phyloP scores from a whole-genome alignment of 2,329 filamentous ascomycete genomes.

The Cercospora canescens region DNA sequence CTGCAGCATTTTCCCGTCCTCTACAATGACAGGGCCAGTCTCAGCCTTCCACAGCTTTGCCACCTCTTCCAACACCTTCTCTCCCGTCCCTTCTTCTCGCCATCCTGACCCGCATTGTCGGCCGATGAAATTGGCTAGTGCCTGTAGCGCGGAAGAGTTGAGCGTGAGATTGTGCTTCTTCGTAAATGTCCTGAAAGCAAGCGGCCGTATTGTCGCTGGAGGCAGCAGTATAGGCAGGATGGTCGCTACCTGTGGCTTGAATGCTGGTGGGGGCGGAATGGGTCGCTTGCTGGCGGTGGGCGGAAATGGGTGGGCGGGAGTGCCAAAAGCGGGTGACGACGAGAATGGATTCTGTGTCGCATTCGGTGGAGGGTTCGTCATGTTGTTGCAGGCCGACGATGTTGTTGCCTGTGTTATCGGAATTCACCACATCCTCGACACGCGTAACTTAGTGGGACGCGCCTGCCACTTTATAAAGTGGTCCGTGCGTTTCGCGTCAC shows the following conservation, averaged over 20 bases:
- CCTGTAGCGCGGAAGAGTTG: slow-evolving; percentile 80
- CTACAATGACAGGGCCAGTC: slow-evolving; percentile 86
- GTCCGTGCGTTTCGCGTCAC: slow-evolving; percentile 5
- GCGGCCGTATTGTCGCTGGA: slow-evolving; percentile 78
- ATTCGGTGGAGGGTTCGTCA: slow-evolving; percentile 18
- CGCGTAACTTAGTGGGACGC: slow-evolving; percentile 6
- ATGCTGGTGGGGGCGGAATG: slow-evolving; percentile 49
- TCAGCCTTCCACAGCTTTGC: slow-evolving; percentile 89
- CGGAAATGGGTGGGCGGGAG: slow-evolving; percentile 73
- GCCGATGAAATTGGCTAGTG: slow-evolving; percentile 85
- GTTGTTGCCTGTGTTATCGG: not conserved
- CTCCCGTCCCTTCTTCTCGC: slow-evolving; percentile 91
- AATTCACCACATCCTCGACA: not conserved
- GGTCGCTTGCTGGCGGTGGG: slow-evolving; percentile 37
- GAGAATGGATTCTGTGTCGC: slow-evolving; percentile 53
- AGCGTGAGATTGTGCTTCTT: slow-evolving; percentile 96
- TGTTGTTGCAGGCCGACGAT: not conserved
- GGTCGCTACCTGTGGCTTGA: slow-evolving; percentile 57
- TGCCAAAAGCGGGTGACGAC: slow-evolving; percentile 87
- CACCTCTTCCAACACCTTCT: slow-evolving; percentile 87
- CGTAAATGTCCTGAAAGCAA: slow-evolving; percentile 93
- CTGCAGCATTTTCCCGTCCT: slow-evolving; percentile 71
- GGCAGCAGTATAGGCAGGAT: slow-evolving; percentile 89
- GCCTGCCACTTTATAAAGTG: not conserved
- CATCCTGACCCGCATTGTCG: slow-evolving; percentile 93